Evolutionary conservation across 2,329 filamentous ascomycete genomes (phyloP).

Genomic region (Lecanicillium sp.): DNA sequence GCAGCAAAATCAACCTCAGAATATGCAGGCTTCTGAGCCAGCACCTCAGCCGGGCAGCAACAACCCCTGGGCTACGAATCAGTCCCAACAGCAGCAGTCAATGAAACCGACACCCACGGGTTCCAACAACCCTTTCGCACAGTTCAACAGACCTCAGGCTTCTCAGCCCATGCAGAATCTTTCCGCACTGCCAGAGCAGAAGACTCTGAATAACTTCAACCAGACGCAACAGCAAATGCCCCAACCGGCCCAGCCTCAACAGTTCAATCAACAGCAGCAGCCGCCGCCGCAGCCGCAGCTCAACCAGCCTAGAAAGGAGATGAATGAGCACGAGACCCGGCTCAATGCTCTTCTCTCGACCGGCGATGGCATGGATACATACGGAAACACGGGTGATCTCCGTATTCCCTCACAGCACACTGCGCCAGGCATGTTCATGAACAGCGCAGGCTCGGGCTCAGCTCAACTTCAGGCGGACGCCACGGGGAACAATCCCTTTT

Average conservation of each 20-base stretch:
- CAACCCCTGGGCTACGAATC: slow-evolving; percentile 79
- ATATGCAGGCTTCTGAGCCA: slow-evolving; percentile 41
- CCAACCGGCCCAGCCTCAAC: slow-evolving; percentile 32
- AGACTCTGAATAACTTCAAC: slow-evolving; percentile 56
- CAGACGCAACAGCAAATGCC: slow-evolving; percentile 32
- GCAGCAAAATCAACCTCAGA: slow-evolving; percentile 25
- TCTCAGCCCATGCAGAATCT: slow-evolving; percentile 59
- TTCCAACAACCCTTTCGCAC: slow-evolving; percentile 95
- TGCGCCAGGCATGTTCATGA: slow-evolving; percentile 91
- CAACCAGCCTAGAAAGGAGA: slow-evolving; percentile 39
- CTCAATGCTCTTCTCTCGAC: slow-evolving; percentile 80
- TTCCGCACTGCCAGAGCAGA: slow-evolving; percentile 72
- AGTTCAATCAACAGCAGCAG: slow-evolving; percentile 32
- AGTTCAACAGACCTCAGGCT: slow-evolving; percentile 54
- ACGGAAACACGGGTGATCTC: slow-evolving; percentile 91
- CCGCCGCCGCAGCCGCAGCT: slow-evolving; percentile 20
- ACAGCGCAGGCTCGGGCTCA: slow-evolving; percentile 80
- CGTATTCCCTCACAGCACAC: slow-evolving; percentile 96
- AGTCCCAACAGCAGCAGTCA: slow-evolving; percentile 47
- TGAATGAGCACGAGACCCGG: slow-evolving; percentile 59
- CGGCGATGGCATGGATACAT: slow-evolving; percentile 93
- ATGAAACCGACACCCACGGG: slow-evolving; percentile 81
- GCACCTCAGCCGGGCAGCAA: slow-evolving; percentile 73
- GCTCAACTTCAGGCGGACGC: slow-evolving; percentile 61
- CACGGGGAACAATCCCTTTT: slow-evolving; percentile 83